Evolutionary conservation across 768 basidiomycete species (phyloP), one percentile per base, ranked within the genome.

Genomic region (Boletus barrowsii): DNA sequence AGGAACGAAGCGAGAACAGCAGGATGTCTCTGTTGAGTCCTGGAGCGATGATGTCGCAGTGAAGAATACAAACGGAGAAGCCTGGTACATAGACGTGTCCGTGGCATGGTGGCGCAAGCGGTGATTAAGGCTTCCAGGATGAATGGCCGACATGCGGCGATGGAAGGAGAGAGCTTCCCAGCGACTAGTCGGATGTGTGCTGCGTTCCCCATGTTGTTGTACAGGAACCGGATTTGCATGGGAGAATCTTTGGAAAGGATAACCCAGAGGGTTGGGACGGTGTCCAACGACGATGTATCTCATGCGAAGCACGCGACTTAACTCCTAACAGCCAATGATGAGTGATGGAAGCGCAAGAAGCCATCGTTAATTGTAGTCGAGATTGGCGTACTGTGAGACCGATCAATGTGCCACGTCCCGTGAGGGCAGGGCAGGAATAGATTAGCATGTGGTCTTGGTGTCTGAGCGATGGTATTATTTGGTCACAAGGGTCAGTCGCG

Each of bases 101-200:
- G 56, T 62, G 51, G 51, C 41, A 51, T 59, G 57, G 68, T 63
- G 67, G 67, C 69, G 62, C 68, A 17, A 51, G 58, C 53, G 57
- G 67, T 59, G 67, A 71, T 69, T 62, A 64, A 69, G 42, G 42
- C 56, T 62, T 66, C 62, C 55, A 67, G 62, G 55, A 54, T 55
- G 53, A 59, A 66, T 57, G 57, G 56, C 43, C 60, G 54, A 53
- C 60, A 54, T 57, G 63, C 64, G 59, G 62, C 54, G 53, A 56
- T 55, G 61, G 60, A 58, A 59, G 50, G 52, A 66, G 52, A 50
- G 54, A 9, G 45, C 48, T 58, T 66, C 53, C 51, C 53, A 55
- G 60, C 55, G 52, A 51, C 30, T 36, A 35, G 18, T 46, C n/a
- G 13, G 17, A 30, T 32, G 51, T 22, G 51, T 49, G 29, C 48